Percentiles rank a stretch among this genome's conserved stretches.
phyloP scores from a whole-genome alignment of 345 rosid species.

The Dipteronia dyeriana region DNA sequence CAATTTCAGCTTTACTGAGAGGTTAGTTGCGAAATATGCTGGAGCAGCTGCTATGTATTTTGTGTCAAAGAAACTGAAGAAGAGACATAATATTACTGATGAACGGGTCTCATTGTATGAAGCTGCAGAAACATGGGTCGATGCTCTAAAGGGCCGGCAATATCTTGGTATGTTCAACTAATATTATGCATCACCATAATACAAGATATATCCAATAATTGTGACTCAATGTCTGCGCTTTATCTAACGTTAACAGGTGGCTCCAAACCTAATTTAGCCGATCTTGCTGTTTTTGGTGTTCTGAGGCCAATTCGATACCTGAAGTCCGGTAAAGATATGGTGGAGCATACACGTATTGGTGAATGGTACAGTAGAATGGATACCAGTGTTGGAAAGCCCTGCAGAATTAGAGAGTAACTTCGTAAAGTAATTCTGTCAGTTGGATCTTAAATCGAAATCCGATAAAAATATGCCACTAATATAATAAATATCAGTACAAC shows the following conservation, averaged over 20 bases:
- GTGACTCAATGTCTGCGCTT: neutral
- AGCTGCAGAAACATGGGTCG: conserved; percentile 94
- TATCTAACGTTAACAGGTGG: conserved; percentile 55
- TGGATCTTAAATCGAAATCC: too few species aligned
- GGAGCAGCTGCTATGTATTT: conserved; percentile 95
- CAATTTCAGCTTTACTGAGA: conserved; percentile 81
- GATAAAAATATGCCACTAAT: neutral
- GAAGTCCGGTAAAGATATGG: conserved; percentile 86
- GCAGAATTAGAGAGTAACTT: conserved; percentile 46
- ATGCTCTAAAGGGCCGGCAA: conserved; percentile 69
- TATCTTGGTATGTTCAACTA: conserved; percentile 55
- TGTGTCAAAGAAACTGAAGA: conserved; percentile 90
- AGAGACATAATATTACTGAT: conserved; percentile 84
- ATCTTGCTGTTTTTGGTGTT: conserved; percentile 88
- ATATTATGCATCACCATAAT: neutral
- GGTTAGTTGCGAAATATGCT: conserved; percentile 78
- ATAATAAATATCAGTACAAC: neutral
- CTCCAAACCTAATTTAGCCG: conserved; percentile 80
- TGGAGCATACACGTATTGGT: conserved; percentile 78
- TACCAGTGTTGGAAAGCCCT: conserved; percentile 62
- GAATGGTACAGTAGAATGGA: conserved; percentile 88
- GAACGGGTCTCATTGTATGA: conserved; percentile 83
- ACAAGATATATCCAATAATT: neutral
- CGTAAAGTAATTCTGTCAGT: neutral
- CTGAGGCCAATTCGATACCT: conserved; percentile 87